Base-by-base conservation (phyloP, 1,139 yeast species). In the Saccharomyces hybrid region DNA sequence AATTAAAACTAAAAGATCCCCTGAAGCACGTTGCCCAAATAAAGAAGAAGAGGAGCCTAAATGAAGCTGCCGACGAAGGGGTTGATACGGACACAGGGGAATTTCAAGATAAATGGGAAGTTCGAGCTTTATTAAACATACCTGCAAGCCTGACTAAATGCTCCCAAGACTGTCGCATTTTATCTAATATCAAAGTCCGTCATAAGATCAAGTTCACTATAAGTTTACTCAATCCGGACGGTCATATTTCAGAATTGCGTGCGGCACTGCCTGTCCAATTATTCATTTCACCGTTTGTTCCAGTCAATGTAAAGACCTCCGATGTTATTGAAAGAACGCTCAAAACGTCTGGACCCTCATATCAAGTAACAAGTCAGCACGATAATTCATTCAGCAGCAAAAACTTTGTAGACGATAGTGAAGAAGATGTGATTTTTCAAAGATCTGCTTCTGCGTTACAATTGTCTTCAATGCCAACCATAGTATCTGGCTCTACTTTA, bases 161-260 rank as follows among this genome's bases (percentile, higher is more conserved):
- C 65, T 84, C 96, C 1, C 99, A 91, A 69, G 98, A 93, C 70
- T 87, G 93, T 66, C 86, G 82, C 56, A 76, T 88, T 48, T 73
- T 71, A 61, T 78, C 71, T 53, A 78, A 64, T 66, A 82, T 71
- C 73, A 78, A 75, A 56, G 86, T 84, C 6, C 79, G 82, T 58
- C 93, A 86, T 67, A 78, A 86, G 61, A 63, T 86, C 48, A 78
- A 85, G 56, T 73, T 84, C 32, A 76, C 76, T 2, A 78, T 86
- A 26, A 80, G 80, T 53, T 68, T 86, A 49, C 73, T 78, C 30
- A 85, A 84, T 63, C 74, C 80, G 2, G 82, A 78, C 57, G 88
- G 88, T 1, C 87, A 83, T 63, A 74, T 79, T 5, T 82, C 87
- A 56, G 91, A 86, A 68, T 70, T 86, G 31, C 73, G 90, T 49